Base-by-base conservation (phyloP, 257 asterid species). In the Fraxinus anomala region DNA sequence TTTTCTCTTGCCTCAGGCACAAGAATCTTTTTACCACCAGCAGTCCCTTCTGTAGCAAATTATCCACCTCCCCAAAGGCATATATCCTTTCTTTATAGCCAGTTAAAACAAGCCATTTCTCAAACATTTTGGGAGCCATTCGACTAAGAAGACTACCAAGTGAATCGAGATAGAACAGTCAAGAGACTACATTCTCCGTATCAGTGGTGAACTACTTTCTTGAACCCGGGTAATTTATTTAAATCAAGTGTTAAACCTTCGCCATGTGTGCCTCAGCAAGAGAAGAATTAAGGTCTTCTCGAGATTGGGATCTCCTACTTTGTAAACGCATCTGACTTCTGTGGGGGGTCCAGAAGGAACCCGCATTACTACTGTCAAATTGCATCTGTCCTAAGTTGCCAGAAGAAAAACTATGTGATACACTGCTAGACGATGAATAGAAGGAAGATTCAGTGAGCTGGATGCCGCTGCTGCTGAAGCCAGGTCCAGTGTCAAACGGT, bases 361-460 rank as follows among this genome's bases (percentile, higher is more conserved):
- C 88, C 40, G 70, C 80, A 73, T 67, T 82, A 69, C 56, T 77
- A 74, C 79, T 84, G 74, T 86, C 87, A 44, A 79, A 79, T 72
- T 82, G 91, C 80, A 88, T 80, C 80, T 86, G 87, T 31, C 90
- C 92, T 70, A 86, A 84, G 85, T 80, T 88, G 72, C 88, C 91
- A 1, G 94, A 87, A 2, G 97, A 92, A 74, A 74, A 86, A 85
- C 96, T 91, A 49, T 91, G 96, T 13, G 86, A 77, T n/a, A 87
- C 91, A 79, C 89, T 81, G 75, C 91, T 79, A 28, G 97, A 82
- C 16, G 94, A 82, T 72, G 93, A 79, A 77, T 85, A 88, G 37
- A 84, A 73, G 28, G 95, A 73, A 76, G 89, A 80, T 59, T 85
- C 90, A 16, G 86, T 56, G 28, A 85, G 89, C 80, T 87, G 92